These are phyloP conservation scores for Phytophthora tubulina DNA, from an alignment of 352 stramenopile genomes.

Conservation along the genomic window DNA sequence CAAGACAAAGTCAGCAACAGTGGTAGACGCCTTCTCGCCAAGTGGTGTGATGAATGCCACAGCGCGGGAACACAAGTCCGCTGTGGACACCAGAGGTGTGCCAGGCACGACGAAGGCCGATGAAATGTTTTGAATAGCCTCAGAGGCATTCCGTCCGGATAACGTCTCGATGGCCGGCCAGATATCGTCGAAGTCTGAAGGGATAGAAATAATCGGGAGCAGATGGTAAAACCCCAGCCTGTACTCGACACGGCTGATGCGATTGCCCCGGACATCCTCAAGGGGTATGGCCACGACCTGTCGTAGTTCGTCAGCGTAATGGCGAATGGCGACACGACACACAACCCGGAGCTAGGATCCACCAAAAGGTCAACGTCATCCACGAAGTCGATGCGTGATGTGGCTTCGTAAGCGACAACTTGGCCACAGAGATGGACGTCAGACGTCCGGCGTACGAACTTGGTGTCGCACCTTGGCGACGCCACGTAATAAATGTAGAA, in stretches of 20 bases:
- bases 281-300: neutral
- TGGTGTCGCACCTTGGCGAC: neutral
- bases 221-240: neutral
- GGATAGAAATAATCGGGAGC: no score
- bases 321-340: neutral
- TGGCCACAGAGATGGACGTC: neutral
- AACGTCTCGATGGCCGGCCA: neutral
- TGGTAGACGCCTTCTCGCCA: conserved; percentile 4
- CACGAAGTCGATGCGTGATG: neutral
- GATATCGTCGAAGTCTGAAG: no score
- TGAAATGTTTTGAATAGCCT: neutral
- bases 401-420: neutral
- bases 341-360: neutral
- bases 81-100: neutral
- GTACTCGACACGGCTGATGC: conserved; percentile 7
- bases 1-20: neutral
- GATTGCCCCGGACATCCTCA: conserved; percentile 1
- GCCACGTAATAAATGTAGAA: conserved; percentile 3
- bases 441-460: neutral
- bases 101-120: neutral
- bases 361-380: neutral
- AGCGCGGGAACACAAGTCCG: neutral
- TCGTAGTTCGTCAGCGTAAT: neutral
- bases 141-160: neutral
- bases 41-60: conserved; percentile 10